Evolutionary conservation across 2,329 filamentous ascomycete genomes (phyloP).

Genomic region (Aspergillus tamarii): DNA sequence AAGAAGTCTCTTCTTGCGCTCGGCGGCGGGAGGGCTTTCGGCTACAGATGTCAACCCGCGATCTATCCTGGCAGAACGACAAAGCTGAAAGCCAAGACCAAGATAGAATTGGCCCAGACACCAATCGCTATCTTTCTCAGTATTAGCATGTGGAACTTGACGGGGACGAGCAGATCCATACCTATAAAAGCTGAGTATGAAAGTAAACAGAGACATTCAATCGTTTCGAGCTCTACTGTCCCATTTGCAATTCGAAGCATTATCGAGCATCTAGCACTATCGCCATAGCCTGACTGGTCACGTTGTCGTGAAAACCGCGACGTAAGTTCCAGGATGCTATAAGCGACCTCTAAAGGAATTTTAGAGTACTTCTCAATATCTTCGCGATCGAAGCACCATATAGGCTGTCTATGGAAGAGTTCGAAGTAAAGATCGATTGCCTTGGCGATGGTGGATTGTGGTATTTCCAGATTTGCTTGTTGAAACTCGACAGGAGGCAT

Average conservation of each 20-base stretch:
- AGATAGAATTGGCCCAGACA: slow-evolving; percentile 56
- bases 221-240: slow-evolving; percentile 53
- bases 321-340: slow-evolving; percentile 38
- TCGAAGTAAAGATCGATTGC: no score
- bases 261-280: slow-evolving; percentile 39
- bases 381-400: no score
- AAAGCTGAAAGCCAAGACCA: slow-evolving; percentile 55
- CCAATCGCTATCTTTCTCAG: slow-evolving; percentile 49
- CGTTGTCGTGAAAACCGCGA: slow-evolving; percentile 34
- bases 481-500: no score
- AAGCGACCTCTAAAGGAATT: slow-evolving; percentile 3
- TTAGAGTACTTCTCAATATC: no score
- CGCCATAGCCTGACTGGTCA: slow-evolving; percentile 39
- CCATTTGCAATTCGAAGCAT: slow-evolving; percentile 58
- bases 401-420: no score
- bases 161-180: slow-evolving; percentile 25
- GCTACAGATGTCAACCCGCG: slow-evolving; percentile 43
- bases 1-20: slow-evolving; percentile 55
- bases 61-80: slow-evolving; percentile 55
- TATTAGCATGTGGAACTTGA: background rate
- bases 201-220: slow-evolving; percentile 56
- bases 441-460: no score
- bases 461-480: no score
- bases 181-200: slow-evolving; percentile 56
- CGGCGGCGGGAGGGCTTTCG: slow-evolving; percentile 36